These are phyloP conservation scores for Aspergillus pseudoviridinutans DNA, from an alignment of 2,329 filamentous ascomycete species.

Conservation along the genomic window DNA sequence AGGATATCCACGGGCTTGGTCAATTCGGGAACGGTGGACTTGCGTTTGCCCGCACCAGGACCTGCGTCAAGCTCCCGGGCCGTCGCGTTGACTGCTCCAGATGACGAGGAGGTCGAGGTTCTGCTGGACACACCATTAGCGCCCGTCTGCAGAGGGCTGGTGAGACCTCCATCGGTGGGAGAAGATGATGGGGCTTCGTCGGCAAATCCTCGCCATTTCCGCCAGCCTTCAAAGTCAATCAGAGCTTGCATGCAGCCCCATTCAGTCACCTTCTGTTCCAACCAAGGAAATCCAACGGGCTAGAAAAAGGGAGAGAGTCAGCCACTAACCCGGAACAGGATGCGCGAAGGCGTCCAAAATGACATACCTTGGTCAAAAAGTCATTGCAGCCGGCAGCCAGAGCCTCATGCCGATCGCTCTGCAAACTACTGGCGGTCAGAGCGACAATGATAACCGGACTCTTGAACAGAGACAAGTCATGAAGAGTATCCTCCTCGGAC, in stretches of 20 bases:
- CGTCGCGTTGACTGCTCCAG: not conserved
- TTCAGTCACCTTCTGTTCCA: conserved; percentile 96
- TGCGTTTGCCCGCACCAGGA: conserved; percentile 6
- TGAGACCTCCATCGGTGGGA: conserved; percentile 15
- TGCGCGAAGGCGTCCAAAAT: not conserved
- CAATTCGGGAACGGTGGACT: conserved; percentile 7
- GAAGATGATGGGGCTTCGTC: conserved; percentile 21
- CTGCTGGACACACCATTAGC: conserved; percentile 5
- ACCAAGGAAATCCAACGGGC: conserved; percentile 97
- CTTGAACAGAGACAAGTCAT: conserved; percentile 65
- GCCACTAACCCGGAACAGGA: not conserved
- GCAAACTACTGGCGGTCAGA: conserved; percentile 86
- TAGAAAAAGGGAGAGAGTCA: conserved; percentile 37
- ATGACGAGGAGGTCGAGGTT: not conserved
- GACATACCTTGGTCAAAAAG: conserved; percentile 86
- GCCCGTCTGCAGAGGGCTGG: conserved; percentile 27
- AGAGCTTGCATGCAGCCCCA: conserved; percentile 99
- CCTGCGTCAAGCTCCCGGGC: not conserved
- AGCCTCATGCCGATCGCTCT: conserved; percentile 92
- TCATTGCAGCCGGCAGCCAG: conserved; percentile 96
- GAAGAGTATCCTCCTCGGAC: conserved; percentile 34
- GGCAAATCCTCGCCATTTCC: conserved; percentile 86
- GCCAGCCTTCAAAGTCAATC: conserved; percentile 97
- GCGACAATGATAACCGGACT: conserved; percentile 97
- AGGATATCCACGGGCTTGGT: conserved; percentile 10